Base-by-base conservation (phyloP, 2,329 filamentous ascomycete species). In the Neopestalotiopsis clavispora region DNA sequence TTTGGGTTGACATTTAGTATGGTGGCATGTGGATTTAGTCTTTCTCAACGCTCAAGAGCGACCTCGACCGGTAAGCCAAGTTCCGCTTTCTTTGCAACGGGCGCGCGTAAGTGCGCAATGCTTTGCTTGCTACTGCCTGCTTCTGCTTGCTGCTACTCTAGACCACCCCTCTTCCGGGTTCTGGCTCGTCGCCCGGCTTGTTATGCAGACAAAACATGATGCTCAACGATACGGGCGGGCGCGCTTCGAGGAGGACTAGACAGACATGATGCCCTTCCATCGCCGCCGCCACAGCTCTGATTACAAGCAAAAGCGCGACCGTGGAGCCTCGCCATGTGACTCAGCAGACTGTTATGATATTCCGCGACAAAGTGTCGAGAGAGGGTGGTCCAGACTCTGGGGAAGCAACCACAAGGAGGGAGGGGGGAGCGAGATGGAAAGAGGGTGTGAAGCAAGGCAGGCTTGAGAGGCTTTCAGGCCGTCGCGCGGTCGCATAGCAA, bases 401-500 rank as follows among this genome's bases (percentile, higher is more conserved):
- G 70, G 72, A 73, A 72, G 69, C 74, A 73, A 40, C 59, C 30
- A 38, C 32, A 34, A 38, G 12, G 59, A 52, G 45, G 45, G 14
- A 52, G 45, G 45, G 45, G 45, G 20, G 45, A 52, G 45, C 17
- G 72, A 72, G 71, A 69, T n/a, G 57, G 61, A 56, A 67, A 76
- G 76, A 77, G 75, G 79, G 80, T 79, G 80, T 80, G 78, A 72
- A 73, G 72, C 64, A 66, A 69, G 45, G 17, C 67, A 65, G 63
- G 23, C 17, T 30, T 45, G 6, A 38, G 34, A 38, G 34, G 34
- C 34, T 38, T 38, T 38, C 32, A 23, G 23, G 65, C n/a, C 30
- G 56, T 42, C n/a, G 67, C 23, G 52, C 42, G 66, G 67, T 68
- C 67, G 69, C 59, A 70, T 68, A 66, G 63, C 62, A 7, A 65